phyloP scores from a whole-genome alignment of 2,329 filamentous ascomycete species.

The Aspergillus oerlinghausenensis region DNA sequence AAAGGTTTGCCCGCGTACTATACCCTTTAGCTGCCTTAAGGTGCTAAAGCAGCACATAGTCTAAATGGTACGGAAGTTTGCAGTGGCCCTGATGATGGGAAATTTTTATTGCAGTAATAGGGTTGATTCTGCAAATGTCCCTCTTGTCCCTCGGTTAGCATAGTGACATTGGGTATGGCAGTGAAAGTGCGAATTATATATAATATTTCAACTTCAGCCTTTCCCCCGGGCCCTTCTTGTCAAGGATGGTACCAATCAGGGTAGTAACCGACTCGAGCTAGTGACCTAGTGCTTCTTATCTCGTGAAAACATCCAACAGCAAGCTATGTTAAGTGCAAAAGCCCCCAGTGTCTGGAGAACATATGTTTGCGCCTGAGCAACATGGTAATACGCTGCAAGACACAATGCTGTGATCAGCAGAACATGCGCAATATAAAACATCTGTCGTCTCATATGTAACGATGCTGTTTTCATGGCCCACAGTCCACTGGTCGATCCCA shows the following conservation, averaged over 20 bases:
- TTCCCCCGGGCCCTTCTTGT: neutral
- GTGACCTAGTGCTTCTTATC: neutral
- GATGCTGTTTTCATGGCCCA: slow-evolving; percentile 11
- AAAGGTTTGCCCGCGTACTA: too few species aligned
- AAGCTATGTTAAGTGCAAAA: slow-evolving; percentile 41
- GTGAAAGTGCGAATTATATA: neutral
- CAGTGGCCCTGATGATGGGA: neutral
- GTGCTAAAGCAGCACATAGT: too few species aligned
- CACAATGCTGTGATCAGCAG: slow-evolving; percentile 47
- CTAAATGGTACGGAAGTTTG: neutral
- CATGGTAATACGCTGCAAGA: slow-evolving; percentile 51
- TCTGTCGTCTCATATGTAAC: slow-evolving; percentile 31
- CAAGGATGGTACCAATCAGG: neutral
- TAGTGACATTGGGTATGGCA: neutral
- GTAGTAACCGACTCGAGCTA: neutral
- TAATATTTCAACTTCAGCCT: neutral
- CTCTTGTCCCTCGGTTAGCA: neutral
- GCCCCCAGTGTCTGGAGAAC: slow-evolving; percentile 48
- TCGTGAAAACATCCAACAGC: slow-evolving; percentile 19
- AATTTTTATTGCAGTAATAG: too few species aligned
- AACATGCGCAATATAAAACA: slow-evolving; percentile 56
- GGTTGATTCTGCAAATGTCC: neutral
- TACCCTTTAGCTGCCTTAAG: too few species aligned
- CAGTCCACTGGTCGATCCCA: slow-evolving; percentile 24
- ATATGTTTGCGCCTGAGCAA: slow-evolving; percentile 51